A percentile compares a stretch with the other conserved stretches of the same genome.
Evolutionary conservation across 345 rosid species (phyloP).

Genomic region (Kernera saxatilis): DNA sequence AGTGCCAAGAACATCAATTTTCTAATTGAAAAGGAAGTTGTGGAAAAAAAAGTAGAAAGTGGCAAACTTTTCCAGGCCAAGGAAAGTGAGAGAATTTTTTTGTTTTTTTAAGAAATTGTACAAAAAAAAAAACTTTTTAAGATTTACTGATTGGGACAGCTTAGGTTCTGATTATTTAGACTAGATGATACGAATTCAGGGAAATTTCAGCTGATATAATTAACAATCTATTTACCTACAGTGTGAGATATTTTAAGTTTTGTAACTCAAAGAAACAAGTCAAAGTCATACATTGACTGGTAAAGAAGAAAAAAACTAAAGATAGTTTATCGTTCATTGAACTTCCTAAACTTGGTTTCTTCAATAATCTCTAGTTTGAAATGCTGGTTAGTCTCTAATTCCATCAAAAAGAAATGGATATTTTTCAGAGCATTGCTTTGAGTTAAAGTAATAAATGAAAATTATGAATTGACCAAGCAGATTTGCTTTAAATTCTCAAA

Average conservation of each 20-base stretch:
- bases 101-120: no score
- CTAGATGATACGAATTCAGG: no score
- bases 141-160: constrained; percentile 37
- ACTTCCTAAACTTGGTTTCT: not conserved
- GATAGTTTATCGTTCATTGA: not conserved
- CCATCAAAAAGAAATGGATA: not conserved
- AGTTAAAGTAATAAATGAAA: not conserved
- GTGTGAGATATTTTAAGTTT: not conserved
- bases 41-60: constrained; percentile 17
- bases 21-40: constrained; percentile 28
- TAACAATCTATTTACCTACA: not conserved
- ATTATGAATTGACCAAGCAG: not conserved
- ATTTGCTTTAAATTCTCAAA: constrained; percentile 8
- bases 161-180: constrained; percentile 19
- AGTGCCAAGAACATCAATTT: constrained; percentile 35
- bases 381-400: not conserved
- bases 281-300: not conserved
- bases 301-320: not conserved
- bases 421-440: not conserved
- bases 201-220: not conserved
- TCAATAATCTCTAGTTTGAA: not conserved
- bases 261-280: not conserved
- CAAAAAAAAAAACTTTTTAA: not conserved
- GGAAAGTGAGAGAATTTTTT: constrained; percentile 13
- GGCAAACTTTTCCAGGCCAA: constrained; percentile 25